Evolutionary conservation across 352 stramenopile species (phyloP), one percentile per base, ranked within the genome.

Genomic region (Blastocystis hominis): DNA sequence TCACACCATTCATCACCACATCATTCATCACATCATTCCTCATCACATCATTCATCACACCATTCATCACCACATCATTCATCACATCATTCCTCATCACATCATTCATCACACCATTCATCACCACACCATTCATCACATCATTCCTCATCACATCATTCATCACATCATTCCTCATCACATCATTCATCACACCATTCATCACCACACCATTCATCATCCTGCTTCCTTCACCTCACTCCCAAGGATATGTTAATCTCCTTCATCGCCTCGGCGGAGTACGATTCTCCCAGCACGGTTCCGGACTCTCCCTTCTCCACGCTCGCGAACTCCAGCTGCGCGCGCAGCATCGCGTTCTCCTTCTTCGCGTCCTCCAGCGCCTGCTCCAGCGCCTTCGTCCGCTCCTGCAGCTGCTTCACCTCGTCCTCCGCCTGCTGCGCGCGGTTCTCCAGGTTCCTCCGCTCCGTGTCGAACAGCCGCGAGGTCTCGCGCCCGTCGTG

Each of bases 141-240:
- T 40, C 64, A 34, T 50, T 76, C 7, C 6, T 30, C 24, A 30
- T 30, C 24, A 30, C 24, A 30, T 30, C 24, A 30, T 30, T 30
- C 24, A 30, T 30, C 24, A 30, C 24, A n/a, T n/a, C n/a, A n/a
- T n/a, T n/a, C n/a, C n/a, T 30, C 24, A 30, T 30, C 24, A 30
- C 24, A 78, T 15, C 24, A 59, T 17, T 30, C 24, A 40, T 5
- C 9, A 62, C 46, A 53, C 15, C n/a, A 15, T 59, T 20, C 24
- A 40, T 78, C 40, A 6, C 34, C 6, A 10, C 46, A 9, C 42
- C 62, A 40, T 30, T 56, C 13, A 24, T 20, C 86, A 38, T 44
- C 90, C 63, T 72, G 92, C 89, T n/a, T 86, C 89, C 54, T 93
- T 88, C 34, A 62, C 68, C 40, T 62, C 17, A 63, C 17, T n/a